These are phyloP conservation scores for Trichosporon asahii DNA, from an alignment of 1,284 basidiomycete genomes.

Conservation along the genomic window DNA sequence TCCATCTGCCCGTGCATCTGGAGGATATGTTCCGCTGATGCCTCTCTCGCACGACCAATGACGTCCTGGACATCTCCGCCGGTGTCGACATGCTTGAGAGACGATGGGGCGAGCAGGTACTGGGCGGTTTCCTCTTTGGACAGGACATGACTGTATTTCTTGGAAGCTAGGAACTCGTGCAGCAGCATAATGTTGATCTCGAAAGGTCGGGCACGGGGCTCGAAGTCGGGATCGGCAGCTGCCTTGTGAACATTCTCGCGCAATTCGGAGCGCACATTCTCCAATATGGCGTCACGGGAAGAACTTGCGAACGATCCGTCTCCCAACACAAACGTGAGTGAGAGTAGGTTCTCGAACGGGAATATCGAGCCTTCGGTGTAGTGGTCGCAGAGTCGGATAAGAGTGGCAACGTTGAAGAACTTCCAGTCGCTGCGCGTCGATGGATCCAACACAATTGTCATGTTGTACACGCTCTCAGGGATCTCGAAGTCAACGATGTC, in stretches of 20 bases:
- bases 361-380: not conserved
- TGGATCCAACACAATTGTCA: not conserved
- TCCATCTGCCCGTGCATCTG: not conserved
- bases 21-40: not conserved
- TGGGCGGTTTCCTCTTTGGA: not conserved
- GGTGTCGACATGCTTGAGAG: not conserved
- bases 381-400: not conserved
- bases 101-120: not conserved
- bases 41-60: not conserved
- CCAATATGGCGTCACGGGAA: not conserved
- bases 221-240: not conserved
- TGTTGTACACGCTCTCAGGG: not conserved
- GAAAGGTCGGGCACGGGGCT: not conserved
- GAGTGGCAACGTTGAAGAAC: not conserved
- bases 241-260: not conserved
- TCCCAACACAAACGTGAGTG: not conserved
- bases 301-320: not conserved
- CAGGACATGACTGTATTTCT: not conserved
- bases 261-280: not conserved
- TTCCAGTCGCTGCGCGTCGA: not conserved
- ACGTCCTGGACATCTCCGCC: not conserved
- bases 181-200: not conserved
- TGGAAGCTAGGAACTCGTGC: not conserved
- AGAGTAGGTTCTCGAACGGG: not conserved
- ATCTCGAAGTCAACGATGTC: not conserved